These are phyloP conservation scores for Sugiyamaella smithiae DNA, from an alignment of 805 yeast genomes.

Conservation along the genomic window DNA sequence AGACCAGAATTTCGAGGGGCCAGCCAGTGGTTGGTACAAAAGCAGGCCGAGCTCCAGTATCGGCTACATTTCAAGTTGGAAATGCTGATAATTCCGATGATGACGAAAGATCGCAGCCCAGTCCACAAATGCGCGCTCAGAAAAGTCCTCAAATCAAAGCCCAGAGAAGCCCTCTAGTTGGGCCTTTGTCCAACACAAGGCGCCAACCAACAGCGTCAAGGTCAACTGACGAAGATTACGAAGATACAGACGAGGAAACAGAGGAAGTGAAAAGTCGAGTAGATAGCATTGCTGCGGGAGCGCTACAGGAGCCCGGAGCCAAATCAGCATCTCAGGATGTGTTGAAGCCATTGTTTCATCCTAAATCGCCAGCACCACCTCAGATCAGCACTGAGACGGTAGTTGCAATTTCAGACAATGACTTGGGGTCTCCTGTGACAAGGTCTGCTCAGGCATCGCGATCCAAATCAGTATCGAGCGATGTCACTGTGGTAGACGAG, in stretches of 20 bases:
- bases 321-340: neutral
- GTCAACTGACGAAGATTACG: constrained; percentile 8
- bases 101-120: constrained; percentile 3
- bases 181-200: neutral
- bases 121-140: neutral
- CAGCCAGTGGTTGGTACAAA: neutral
- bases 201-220: neutral
- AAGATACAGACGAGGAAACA: constrained; percentile 11
- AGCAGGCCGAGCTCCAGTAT: neutral
- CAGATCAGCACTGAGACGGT: constrained; percentile 25
- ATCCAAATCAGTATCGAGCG: constrained; percentile 3
- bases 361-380: constrained; percentile 23
- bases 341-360: constrained; percentile 12
- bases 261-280: neutral
- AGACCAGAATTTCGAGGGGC: constrained; percentile 12
- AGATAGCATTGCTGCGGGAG: no score
- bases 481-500: neutral
- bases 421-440: neutral
- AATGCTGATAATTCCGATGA: constrained; percentile 5
- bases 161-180: neutral
- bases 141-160: neutral
- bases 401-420: constrained; percentile 19
- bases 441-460: neutral
- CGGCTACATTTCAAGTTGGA: neutral
- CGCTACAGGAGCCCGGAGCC: no score